These are phyloP conservation scores for Capronia coronata DNA, from an alignment of 2,329 filamentous ascomycete genomes.

Conservation along the genomic window DNA sequence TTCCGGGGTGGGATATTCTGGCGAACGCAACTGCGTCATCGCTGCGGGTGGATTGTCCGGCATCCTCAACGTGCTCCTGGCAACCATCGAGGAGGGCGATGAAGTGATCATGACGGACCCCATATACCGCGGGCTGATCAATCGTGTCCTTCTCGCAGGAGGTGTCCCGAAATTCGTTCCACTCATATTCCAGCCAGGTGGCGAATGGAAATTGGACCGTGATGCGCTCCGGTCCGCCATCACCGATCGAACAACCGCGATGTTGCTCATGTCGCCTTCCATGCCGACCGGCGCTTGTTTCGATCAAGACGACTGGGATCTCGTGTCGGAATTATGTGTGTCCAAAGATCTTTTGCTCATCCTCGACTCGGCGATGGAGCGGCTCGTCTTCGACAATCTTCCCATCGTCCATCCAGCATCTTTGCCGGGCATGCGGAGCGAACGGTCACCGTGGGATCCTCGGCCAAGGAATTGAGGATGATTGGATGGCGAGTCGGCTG, in stretches of 20 bases:
- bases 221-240: conserved; percentile 4
- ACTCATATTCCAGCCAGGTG: conserved; percentile 8
- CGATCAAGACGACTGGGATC: conserved; percentile 5
- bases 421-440: conserved; percentile 14
- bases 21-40: conserved; percentile 14
- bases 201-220: conserved; percentile 9
- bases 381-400: conserved; percentile 13
- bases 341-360: conserved; percentile 11
- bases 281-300: conserved; percentile 15
- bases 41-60: conserved; percentile 13
- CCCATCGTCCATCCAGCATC: conserved; percentile 8
- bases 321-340: conserved; percentile 15
- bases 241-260: conserved; percentile 3
- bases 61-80: conserved; percentile 14
- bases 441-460: conserved; percentile 11
- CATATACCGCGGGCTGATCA: conserved; percentile 10
- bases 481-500: conserved; percentile 19
- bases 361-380: conserved; percentile 16
- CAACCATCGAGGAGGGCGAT: conserved; percentile 15
- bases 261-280: conserved; percentile 17
- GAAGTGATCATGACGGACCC: conserved; percentile 15
- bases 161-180: conserved; percentile 13
- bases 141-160: conserved; percentile 14
- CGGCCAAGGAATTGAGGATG: conserved; percentile 18
- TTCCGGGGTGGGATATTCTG: conserved; percentile 5